Base-by-base conservation (phyloP, 345 rosid species). In the Bretschneidera sinensis region DNA sequence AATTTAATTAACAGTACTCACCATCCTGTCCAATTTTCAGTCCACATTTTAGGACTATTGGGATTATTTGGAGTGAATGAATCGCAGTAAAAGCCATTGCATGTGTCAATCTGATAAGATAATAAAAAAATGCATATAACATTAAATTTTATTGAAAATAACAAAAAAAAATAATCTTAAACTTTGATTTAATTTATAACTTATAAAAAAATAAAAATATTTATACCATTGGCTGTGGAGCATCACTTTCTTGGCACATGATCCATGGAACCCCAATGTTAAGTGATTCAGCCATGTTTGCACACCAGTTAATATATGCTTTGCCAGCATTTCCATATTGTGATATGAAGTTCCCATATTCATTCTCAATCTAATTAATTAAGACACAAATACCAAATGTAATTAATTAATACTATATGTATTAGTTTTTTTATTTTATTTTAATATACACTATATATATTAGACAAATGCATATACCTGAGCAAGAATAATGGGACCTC, bases 11-110 rank as follows among this genome's bases (percentile, higher is more conserved):
- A 31, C 4, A 31, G 9, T 4, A 50, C 71, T 65, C 17, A 86
- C 90, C 85, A 87, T 21, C 88, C 88, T 4, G 81, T 76, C 91
- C 84, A 87, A n/a, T n/a, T n/a, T n/a, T n/a, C n/a, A n/a, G n/a
- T n/a, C n/a, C n/a, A n/a, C n/a, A n/a, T n/a, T n/a, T 85, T 84
- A 2, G 86, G 91, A 31, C 66, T 77, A 10, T 61, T 72, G 17
- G 76, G 67, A 9, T 66, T 58, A 10, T 66, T 73, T 13, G 83
- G 88, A 11, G 47, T 52, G 10, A 11, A 84, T 0, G 85, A 83
- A n/a, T n/a, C n/a, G n/a, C n/a, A n/a, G n/a, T n/a, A n/a, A n/a
- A n/a, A n/a, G n/a, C n/a, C n/a, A 64, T 85, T 82, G 66, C 86
- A 79, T 16, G 88, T 72, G 22, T 75, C 71, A 9, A 83, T 61